Evolutionary conservation across 164 flowering plant species (phyloP).

Genomic region (Macadamia integrifolia): DNA sequence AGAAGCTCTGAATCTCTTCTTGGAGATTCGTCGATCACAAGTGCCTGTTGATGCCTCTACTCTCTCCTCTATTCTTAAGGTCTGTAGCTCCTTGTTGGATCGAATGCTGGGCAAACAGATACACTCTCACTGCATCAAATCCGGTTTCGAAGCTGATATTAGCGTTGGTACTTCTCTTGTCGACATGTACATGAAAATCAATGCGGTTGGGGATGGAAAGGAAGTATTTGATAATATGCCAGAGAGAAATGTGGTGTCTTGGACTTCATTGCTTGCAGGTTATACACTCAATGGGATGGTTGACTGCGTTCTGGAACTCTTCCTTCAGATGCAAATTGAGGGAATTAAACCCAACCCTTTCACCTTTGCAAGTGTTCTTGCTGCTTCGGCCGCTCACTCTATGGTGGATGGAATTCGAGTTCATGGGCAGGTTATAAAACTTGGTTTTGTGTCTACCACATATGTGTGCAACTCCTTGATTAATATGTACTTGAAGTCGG

Average conservation of each 20-base stretch:
- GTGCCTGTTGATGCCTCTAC: conserved; percentile 34
- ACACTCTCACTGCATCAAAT: conserved; percentile 53
- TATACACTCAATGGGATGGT: conserved; percentile 44
- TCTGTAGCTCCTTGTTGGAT: conserved; percentile 40
- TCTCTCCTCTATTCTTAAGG: conserved; percentile 62
- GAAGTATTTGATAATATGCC: conserved; percentile 58
- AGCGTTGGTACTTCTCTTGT: conserved; percentile 82
- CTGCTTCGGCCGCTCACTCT: conserved; percentile 51
- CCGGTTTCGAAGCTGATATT: conserved; percentile 47
- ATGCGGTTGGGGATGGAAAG: conserved; percentile 39
- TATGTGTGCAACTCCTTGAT: conserved; percentile 72
- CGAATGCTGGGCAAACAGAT: conserved; percentile 46
- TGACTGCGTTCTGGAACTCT: conserved; percentile 31
- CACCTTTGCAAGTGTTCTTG: conserved; percentile 59
- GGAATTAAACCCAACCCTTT: conserved; percentile 64
- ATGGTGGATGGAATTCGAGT: conserved; percentile 43
- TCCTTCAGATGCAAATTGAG: conserved; percentile 45
- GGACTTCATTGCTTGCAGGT: conserved; percentile 82
- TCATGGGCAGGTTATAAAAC: conserved; percentile 55
- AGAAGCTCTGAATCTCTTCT: conserved; percentile 47
- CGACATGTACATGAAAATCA: conserved; percentile 75
- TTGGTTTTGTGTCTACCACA: conserved; percentile 39
- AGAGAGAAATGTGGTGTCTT: conserved; percentile 74
- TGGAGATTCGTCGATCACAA: conserved; percentile 31
- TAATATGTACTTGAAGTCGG: conserved; percentile 62